Percentiles rank a stretch among this genome's conserved stretches.
phyloP scores from a whole-genome alignment of 2,329 filamentous ascomycete species.

The Hymenoscyphus occultus region DNA sequence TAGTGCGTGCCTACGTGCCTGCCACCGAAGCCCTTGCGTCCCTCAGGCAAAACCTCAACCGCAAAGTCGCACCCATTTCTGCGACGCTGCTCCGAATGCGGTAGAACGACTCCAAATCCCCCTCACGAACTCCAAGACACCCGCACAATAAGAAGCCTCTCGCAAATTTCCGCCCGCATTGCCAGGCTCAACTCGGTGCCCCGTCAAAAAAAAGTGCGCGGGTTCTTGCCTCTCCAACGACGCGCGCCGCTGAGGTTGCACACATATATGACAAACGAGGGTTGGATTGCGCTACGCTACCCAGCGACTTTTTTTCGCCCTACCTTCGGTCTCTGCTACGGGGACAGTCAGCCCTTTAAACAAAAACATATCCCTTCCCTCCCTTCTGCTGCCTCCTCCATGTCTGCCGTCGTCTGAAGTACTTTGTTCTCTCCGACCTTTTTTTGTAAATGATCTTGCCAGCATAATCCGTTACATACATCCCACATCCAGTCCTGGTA shows the following conservation, averaged over 20 bases:
- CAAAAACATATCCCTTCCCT: constrained; percentile 26
- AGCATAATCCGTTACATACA: constrained; percentile 35
- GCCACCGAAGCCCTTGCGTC: constrained; percentile 28
- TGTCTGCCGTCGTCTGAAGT: constrained; percentile 31
- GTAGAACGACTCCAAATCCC: constrained; percentile 23
- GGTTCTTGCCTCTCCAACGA: constrained; percentile 34
- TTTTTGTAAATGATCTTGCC: constrained; percentile 37
- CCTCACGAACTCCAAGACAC: background rate
- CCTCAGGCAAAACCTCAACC: constrained; percentile 25
- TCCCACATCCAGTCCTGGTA: constrained; percentile 30
- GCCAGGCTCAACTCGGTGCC: background rate
- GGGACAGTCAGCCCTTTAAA: constrained; percentile 28
- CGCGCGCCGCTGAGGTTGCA: constrained; percentile 32
- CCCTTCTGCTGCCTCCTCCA: constrained; percentile 29
- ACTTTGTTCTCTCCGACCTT: constrained; percentile 22
- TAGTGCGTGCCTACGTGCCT: constrained; percentile 27
- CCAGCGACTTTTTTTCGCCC: constrained; percentile 25
- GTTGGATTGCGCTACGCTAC: constrained; percentile 35
- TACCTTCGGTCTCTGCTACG: constrained; percentile 20
- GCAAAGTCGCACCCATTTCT: constrained; percentile 14
- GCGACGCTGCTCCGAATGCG: constrained; percentile 20
- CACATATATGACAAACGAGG: constrained; percentile 39
- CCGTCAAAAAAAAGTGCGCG: constrained; percentile 15
- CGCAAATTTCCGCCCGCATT: constrained; percentile 23
- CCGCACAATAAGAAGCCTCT: constrained; percentile 21